These are phyloP conservation scores for Ophiostoma australiae DNA, from an alignment of 2,329 filamentous ascomycete genomes.

Conservation along the genomic window DNA sequence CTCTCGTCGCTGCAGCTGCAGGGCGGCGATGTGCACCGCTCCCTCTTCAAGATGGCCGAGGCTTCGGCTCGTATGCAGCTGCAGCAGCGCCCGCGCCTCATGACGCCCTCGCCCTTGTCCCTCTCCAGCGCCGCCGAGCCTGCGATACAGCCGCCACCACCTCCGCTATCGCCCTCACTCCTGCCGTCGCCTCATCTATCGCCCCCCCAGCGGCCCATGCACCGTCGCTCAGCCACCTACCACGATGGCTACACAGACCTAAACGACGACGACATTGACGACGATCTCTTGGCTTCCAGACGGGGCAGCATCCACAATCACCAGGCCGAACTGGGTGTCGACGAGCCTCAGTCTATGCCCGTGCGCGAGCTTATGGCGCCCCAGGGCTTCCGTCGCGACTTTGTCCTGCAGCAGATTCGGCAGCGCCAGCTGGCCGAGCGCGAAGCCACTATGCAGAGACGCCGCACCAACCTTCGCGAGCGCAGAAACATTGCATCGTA, in stretches of 20 bases:
- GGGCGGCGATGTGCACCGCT: conserved; percentile 73
- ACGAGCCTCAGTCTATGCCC: conserved; percentile 29
- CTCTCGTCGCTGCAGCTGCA: conserved; percentile 59
- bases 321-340: conserved; percentile 21
- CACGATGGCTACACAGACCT: conserved; percentile 1
- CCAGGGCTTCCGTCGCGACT: conserved; percentile 48
- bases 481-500: conserved; percentile 16
- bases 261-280: conserved; percentile 6
- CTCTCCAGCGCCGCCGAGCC: background rate
- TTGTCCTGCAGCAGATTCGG: conserved; percentile 35
- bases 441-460: conserved; percentile 27
- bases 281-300: background rate
- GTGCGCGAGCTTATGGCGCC: conserved; percentile 38
- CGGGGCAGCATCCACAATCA: background rate
- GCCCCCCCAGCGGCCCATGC: background rate
- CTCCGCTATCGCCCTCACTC: background rate
- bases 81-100: background rate
- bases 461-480: conserved; percentile 24
- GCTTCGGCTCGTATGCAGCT: conserved; percentile 45
- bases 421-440: conserved; percentile 36
- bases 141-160: background rate
- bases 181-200: background rate
- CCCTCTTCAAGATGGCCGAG: conserved; percentile 65
- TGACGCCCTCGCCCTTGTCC: conserved; percentile 20
- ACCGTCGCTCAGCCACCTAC: conserved; percentile 56